Evolutionary conservation across 306 rosid species (phyloP), one percentile per base, ranked within the genome.

Genomic region (Alnus rubra): DNA sequence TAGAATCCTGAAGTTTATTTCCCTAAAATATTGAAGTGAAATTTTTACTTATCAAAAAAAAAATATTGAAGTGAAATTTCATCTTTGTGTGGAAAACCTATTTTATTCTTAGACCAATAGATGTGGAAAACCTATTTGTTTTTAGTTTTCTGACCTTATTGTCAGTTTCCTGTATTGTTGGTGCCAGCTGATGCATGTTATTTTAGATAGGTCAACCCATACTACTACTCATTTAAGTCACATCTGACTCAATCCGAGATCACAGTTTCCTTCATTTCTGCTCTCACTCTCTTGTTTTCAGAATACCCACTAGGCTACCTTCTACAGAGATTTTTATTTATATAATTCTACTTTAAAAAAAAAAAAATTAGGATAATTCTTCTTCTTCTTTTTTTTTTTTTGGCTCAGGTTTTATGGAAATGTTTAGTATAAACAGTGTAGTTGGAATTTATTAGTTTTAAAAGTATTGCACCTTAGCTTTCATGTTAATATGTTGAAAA

Each of bases 71-170:
- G 28, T 55, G 23, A 55, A 23, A 23, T 23, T 23, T 23, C 28
- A 23, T 23, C 28, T 23, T 23, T 23, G 28, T 23, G 28, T 23
- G 37, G 65, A 23, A 59, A 59, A 19, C 37, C 65, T 19, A 14
- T 37, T 35, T 64, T 44, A 35, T 64, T 35, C 15, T 33, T 35
- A 64, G 70, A 35, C 45, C 44, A 64, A 64, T 11, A 7, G 48
- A 35, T 64, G 70, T 28, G 28, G 28, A 23, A 23, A 59, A 28
- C 65, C 18, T 64, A 14, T 64, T 64, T 64, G 19, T 33, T 35
- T 62, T 64, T 64, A 64, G 70, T 35, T 64, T 15, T 64, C 45
- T 33, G 15, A 62, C 68, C 68, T 64, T 64, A 39, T 35, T 64
- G 9, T 64, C 47, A 64, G 70, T 64, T 64, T 64, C 47, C 70